Conservation (phyloP, 2,329 filamentous ascomycete species). For the Trichoderma atrobrunneum region DNA sequence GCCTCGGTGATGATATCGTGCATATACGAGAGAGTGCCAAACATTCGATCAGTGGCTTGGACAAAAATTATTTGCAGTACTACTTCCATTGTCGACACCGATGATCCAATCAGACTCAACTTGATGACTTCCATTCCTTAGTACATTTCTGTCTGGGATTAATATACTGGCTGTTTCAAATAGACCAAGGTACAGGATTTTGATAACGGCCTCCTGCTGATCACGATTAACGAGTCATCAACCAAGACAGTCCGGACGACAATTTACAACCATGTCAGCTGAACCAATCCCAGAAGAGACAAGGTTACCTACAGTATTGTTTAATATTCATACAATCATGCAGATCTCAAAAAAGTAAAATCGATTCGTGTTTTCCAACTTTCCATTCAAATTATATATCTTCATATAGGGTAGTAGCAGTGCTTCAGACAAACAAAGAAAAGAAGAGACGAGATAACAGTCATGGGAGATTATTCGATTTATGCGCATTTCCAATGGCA, state of each 20-base stretch:
- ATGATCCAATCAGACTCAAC: not conserved
- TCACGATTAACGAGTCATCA: not conserved
- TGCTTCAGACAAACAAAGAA: not conserved
- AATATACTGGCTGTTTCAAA: not conserved
- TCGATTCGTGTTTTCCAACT: not conserved
- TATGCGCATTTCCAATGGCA: slow-evolving; percentile 6
- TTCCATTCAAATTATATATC: not conserved
- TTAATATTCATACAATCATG: not conserved
- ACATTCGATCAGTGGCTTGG: not conserved
- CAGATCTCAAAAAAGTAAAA: not conserved
- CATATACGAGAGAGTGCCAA: no score
- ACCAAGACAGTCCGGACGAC: not conserved
- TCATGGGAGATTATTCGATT: not conserved
- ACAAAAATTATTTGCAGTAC: not conserved
- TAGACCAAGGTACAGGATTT: not conserved
- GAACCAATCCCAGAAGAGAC: not conserved
- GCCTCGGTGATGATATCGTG: not conserved
- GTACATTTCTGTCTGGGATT: not conserved
- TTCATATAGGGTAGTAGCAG: not conserved
- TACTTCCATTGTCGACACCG: not conserved
- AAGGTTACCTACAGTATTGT: not conserved
- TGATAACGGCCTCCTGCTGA: not conserved
- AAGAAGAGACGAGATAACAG: not conserved
- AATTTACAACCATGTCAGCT: not conserved
- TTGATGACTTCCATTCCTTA: not conserved